Base-by-base conservation (phyloP, 805 yeast species). In the Saccharomycopsis sp. region DNA sequence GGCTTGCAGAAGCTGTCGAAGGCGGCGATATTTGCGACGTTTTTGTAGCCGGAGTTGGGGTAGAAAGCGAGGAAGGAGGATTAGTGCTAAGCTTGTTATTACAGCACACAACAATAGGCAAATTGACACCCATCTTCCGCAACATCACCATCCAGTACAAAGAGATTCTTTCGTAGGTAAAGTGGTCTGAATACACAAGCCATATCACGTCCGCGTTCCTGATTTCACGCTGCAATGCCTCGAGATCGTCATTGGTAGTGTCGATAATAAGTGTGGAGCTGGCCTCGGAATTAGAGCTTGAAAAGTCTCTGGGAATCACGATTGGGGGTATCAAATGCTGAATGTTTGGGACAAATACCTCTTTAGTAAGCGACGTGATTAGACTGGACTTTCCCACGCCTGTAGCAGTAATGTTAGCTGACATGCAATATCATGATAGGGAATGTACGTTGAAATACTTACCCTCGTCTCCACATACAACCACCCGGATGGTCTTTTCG, bases 111-210 rank as follows among this genome's bases (percentile, higher is more conserved):
- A 94, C 89, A n/a, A 94, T 85, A 0, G 99, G 99, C 14, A 92
- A 70, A 67, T 94, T 94, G 58, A 92, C 90, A 2, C 99, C 99
- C 79, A 90, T 77, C 0, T 96, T 89, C 61, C 99, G 77, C 65
- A 94, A 86, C 76, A 86, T 80, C 54, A 95, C 94, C 80, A 94
- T 85, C 99, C 99, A 94, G 69, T 91, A 91, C 23, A 92, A 74
- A 1, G 97, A 84, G 2, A 94, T 82, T 52, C 98, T 77, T 68
- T 94, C 98, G 68, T 91, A 94, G 0, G 98, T 90, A 67, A 91
- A 94, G 66, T 91, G 96, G 67, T 91, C 98, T 2, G 94, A 81
- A 68, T 91, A 94, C 0, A 94, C 90, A n/a, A 94, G 78, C 92
- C 97, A 87, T 1, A 94, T 87, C 14, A 91, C 97, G 70, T 89